Evolutionary conservation across 805 yeast species (phyloP).

Genomic region (Ogataea nitratoaversa): DNA sequence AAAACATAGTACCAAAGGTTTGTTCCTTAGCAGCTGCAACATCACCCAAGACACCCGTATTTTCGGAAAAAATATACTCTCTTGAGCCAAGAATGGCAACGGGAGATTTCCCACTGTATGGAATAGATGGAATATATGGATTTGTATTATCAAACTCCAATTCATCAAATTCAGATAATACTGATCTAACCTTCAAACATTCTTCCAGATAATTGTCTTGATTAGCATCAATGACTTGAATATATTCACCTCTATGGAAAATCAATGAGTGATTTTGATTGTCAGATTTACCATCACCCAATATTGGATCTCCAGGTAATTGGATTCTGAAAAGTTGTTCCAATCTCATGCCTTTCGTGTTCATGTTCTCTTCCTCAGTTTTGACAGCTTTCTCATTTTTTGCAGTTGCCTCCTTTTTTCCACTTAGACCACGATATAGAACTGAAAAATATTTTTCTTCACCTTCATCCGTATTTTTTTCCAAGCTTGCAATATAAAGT

Average conservation of each 20-base stretch:
- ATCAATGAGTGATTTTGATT: constrained; percentile 86
- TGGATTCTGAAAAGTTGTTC: constrained; percentile 56
- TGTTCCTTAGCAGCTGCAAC: constrained; percentile 91
- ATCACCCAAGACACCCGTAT: constrained; percentile 81
- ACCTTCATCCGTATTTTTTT: constrained; percentile 36
- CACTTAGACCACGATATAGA: constrained; percentile 57
- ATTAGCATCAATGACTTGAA: constrained; percentile 92
- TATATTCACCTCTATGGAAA: constrained; percentile 88
- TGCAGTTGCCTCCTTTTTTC: constrained; percentile 43
- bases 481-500: constrained; percentile 50
- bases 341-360: constrained; percentile 26
- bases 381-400: too few species aligned
- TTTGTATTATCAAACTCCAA: constrained; percentile 44
- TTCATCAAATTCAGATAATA: constrained; percentile 88
- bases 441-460: constrained; percentile 54
- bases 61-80: constrained; percentile 83
- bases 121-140: constrained; percentile 52
- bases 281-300: constrained; percentile 97
- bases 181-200: constrained; percentile 82
- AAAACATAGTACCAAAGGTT: constrained; percentile 80
- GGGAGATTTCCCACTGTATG: constrained; percentile 41
- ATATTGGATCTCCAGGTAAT: constrained; percentile 73
- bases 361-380: too few species aligned
- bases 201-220: constrained; percentile 95
- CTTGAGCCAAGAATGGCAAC: constrained; percentile 87